Base-by-base conservation (phyloP, 768 basidiomycete genomes). In the Gelatoporia subvermispora region DNA sequence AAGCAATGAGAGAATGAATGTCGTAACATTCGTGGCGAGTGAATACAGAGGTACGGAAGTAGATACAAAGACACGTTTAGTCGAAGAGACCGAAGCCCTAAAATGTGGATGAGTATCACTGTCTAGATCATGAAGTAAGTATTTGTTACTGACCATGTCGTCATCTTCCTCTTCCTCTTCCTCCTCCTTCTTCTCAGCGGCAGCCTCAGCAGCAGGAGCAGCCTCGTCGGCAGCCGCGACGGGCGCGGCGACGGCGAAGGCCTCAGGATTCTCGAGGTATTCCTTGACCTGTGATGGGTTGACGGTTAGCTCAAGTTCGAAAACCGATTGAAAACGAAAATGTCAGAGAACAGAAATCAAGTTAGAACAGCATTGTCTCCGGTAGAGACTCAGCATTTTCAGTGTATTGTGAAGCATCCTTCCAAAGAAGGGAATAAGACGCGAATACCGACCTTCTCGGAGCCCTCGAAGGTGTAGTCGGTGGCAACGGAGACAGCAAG, bases 61-160 rank as follows among this genome's bases (percentile, higher is more conserved):
- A 48, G 31, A 44, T 31, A 44, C 28, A 45, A 44, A 41, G 24
- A 50, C 37, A 36, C 15, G 35, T 43, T 66, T 83, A 93, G 71
- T 93, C 92, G 72, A 95, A 95, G 50, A 95, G 79, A 74, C 93
- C 91, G 67, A 95, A 91, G 77, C 93, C 93, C 91, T 88, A 59
- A 0, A 60, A 28, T 36, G 48, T 41, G 23, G 43, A 48, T 35
- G 18, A 35, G 23, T 13, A 49, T 45, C 49, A 3, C 25, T 4
- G 24, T 8, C 15, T 17, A 17, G 20, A 31, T 37, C 4, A 24
- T 25, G 23, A 39, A 16, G 13, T 40, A 17, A 42, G 28, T 34
- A n/a, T n/a, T n/a, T n/a, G n/a, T 43, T 2, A 70, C 84, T 57
- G 65, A 88, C 88, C 88, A 93, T 89, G 68, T 92, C 91, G 15